These are phyloP conservation scores for Mycena leptocephala DNA, from an alignment of 768 basidiomycete species.

Conservation along the genomic window DNA sequence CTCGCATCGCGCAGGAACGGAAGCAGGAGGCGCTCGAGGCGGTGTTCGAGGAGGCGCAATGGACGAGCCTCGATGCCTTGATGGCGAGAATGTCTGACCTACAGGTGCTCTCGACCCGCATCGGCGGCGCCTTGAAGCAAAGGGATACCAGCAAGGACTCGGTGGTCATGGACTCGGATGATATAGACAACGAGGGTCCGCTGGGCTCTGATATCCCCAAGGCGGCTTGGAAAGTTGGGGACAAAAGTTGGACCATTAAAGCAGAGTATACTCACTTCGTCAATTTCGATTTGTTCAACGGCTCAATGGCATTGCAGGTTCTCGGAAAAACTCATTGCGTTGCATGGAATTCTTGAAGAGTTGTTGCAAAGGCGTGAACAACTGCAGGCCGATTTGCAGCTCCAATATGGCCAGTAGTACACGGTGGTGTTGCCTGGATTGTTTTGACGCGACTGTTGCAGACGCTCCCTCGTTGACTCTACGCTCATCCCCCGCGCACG, in stretches of 20 bases:
- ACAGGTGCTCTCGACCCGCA: conserved; percentile 67
- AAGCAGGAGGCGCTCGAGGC: conserved; percentile 62
- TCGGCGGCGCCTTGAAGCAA: conserved; percentile 64
- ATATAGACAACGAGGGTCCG: conserved; percentile 37
- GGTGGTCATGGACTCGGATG: conserved; percentile 40
- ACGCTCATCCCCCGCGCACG: conserved; percentile 76
- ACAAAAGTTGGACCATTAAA: conserved; percentile 72
- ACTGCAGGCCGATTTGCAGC: conserved; percentile 72
- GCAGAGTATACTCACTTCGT: conserved; percentile 68
- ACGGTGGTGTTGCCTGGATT: not conserved
- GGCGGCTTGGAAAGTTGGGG: conserved; percentile 49
- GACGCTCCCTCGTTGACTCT: conserved; percentile 83
- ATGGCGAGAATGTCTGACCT: conserved; percentile 70
- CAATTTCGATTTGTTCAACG: not conserved
- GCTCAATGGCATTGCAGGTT: conserved; percentile 62
- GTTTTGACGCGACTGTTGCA: conserved; percentile 44
- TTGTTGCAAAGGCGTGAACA: conserved; percentile 63
- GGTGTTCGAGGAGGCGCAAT: conserved; percentile 54
- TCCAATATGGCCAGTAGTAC: conserved; percentile 64
- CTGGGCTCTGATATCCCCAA: conserved; percentile 15
- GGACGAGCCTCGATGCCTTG: conserved; percentile 71
- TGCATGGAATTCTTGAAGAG: conserved; percentile 66
- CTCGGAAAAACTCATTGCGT: conserved; percentile 64
- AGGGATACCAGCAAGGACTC: conserved; percentile 39
- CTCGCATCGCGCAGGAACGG: conserved; percentile 71